Evolutionary conservation across 2,329 filamentous ascomycete genomes (phyloP).

Genomic region (Aspergillus pseudoviridinutans): DNA sequence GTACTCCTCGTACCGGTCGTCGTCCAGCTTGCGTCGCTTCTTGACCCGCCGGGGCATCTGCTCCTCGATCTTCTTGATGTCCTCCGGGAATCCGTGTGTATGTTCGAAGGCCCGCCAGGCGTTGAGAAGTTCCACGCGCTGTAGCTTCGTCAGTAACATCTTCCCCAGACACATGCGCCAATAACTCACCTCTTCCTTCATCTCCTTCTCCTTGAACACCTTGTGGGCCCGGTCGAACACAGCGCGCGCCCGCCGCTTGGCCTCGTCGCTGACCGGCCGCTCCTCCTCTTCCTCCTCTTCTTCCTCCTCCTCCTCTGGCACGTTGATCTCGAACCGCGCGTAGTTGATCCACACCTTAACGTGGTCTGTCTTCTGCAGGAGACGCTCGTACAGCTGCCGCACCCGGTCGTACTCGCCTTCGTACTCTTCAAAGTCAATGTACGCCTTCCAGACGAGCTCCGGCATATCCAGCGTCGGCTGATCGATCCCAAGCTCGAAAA

Average conservation of each 20-base stretch:
- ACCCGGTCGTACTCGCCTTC: conserved; percentile 86
- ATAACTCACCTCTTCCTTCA: conserved; percentile 72
- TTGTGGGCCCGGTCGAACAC: conserved; percentile 84
- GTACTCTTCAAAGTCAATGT: conserved; percentile 97
- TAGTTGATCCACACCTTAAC: conserved; percentile 99
- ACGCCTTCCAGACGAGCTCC: conserved; percentile 94
- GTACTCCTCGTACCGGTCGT: conserved; percentile 94
- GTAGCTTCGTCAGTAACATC: conserved; percentile 30
- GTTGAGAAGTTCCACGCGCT: conserved; percentile 82
- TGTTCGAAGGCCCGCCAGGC: conserved; percentile 91
- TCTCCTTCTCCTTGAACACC: conserved; percentile 80
- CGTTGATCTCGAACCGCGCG: conserved; percentile 96
- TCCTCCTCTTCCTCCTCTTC: conserved; percentile 59
- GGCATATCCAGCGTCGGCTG: conserved; percentile 92
- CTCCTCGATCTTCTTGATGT: conserved; percentile 78
- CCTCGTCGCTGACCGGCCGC: conserved; percentile 68
- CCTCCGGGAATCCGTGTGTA: conserved; percentile 70
- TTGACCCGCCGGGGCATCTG: conserved; percentile 94
- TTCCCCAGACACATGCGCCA: not conserved
- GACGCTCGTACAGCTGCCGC: conserved; percentile 77
- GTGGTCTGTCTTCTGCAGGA: conserved; percentile 92
- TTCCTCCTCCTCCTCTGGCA: conserved; percentile 68
- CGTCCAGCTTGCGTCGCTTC: conserved; percentile 85
- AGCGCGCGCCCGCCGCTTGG: conserved; percentile 74
- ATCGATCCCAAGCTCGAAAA: conserved; percentile 84